Base-by-base conservation (phyloP, 257 asterid species). In the Solanum sitiens region DNA sequence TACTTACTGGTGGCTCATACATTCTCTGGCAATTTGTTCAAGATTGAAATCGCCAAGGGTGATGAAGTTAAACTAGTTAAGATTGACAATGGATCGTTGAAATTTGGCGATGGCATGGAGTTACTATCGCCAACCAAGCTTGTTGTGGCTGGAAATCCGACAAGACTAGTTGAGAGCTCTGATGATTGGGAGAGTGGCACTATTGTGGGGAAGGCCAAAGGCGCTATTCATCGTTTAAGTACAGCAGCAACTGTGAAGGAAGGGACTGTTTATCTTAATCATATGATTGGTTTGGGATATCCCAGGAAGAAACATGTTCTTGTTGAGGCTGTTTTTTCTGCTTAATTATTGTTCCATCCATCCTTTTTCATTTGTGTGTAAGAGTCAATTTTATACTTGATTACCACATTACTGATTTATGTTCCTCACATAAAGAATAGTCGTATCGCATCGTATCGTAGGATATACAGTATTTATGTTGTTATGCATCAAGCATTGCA, bases 61-160 rank as follows among this genome's bases (percentile, higher is more conserved):
- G 90, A 91, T 16, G 74, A 89, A 88, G 96, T 95, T 15, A 91
- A 91, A 88, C 14, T 77, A 71, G 98, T 97, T 11, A 89, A 87
- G 12, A 76, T 93, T 6, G 87, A 39, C n/a, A 93, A 91, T 56
- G 89, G 94, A 37, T 87, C 96, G 0, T 65, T 96, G 82, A 92
- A 86, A 73, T 92, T 95, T 61, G 99, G 99, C 10, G 99, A 97
- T 59, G 99, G 99, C 2, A 6, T 97, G 91, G 97, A 94, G 86
- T 87, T 97, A 5, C 32, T 95, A 27, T 93, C 98, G 35, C 95
- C 99, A 1, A 89, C 93, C 2, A 92, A 92, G 91, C 93, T 97
- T 0, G 93, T 96, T 14, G 99, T 92, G 3, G 99, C 99, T 8
- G 94, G 95, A n/a, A 94, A 90, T 44, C 94, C 98, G 4, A 87